A percentile compares a stretch with the other conserved stretches of the same genome.
These are phyloP conservation scores for Nicotiana tomentosiformis DNA, from an alignment of 257 asterid species.

Conservation along the genomic window DNA sequence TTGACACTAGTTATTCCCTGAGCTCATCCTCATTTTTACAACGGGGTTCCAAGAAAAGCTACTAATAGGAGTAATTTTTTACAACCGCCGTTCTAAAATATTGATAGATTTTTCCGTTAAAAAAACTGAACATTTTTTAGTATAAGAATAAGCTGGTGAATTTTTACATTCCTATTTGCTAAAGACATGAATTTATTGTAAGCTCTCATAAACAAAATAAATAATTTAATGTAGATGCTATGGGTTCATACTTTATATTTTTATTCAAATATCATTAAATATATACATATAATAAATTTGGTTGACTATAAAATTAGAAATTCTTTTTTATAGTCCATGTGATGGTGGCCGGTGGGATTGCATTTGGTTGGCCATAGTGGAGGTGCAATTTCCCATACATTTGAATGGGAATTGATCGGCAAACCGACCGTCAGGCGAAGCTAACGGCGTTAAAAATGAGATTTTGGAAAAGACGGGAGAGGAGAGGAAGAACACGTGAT, in stretches of 20 bases:
- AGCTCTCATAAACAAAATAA: no score
- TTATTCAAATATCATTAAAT: no score
- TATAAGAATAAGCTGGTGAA: not conserved
- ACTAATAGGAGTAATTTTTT: not conserved
- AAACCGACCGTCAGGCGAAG: constrained; percentile 4
- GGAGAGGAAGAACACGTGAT: constrained; percentile 29
- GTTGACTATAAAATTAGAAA: not conserved
- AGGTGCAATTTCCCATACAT: constrained; percentile 4
- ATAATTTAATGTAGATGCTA: no score
- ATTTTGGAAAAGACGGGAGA: not conserved
- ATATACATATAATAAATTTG: no score
- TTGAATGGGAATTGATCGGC: not conserved
- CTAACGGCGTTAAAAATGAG: constrained; percentile 21
- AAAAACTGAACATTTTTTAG: not conserved
- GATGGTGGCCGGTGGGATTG: not conserved
- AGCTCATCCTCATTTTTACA: not conserved
- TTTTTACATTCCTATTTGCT: not conserved
- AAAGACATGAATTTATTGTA: not conserved
- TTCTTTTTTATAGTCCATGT: not conserved
- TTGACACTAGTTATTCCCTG: constrained; percentile 23
- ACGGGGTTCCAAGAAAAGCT: not conserved
- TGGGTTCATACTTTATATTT: no score
- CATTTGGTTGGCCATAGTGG: not conserved
- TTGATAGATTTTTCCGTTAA: not conserved
- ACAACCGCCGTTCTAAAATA: not conserved